Evolutionary conservation across 1,284 basidiomycete species (phyloP).

Genomic region (Sparassis latifolia): DNA sequence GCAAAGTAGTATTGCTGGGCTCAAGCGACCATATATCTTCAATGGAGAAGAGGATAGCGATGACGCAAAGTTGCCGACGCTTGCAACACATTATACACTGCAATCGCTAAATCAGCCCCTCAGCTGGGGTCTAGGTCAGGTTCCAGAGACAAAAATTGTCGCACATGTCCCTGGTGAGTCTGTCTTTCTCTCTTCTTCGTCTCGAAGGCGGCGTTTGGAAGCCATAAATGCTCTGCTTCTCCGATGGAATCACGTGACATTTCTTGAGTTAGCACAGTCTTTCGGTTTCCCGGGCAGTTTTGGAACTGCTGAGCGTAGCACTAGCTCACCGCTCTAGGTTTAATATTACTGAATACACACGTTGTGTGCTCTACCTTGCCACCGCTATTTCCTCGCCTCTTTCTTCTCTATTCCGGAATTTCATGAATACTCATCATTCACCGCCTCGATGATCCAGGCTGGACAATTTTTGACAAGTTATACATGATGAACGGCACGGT

Average conservation of each 20-base stretch:
- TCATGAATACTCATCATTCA: neutral
- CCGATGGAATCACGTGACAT: neutral
- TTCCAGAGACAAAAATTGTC: conserved; percentile 53
- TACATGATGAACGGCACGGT: conserved; percentile 75
- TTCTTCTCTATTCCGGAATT: neutral
- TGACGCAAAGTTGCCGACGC: conserved; percentile 13
- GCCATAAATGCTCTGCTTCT: neutral
- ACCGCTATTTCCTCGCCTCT: neutral
- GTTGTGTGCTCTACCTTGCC: neutral
- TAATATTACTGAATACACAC: neutral
- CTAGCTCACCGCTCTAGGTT: no score
- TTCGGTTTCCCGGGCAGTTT: neutral
- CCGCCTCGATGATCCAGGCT: conserved; percentile 40
- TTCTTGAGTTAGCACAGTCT: no score
- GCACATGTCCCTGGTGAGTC: conserved; percentile 55
- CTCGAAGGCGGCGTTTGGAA: neutral
- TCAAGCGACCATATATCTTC: conserved; percentile 11
- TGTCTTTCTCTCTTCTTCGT: neutral
- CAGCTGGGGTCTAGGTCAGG: conserved; percentile 29
- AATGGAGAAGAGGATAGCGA: conserved; percentile 13
- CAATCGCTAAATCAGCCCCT: conserved; percentile 21
- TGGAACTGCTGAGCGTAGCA: no score
- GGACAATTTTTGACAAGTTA: conserved; percentile 79
- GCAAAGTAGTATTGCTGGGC: conserved; percentile 13
- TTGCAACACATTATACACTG: conserved; percentile 23